These are phyloP conservation scores for Jacaranda copaia DNA, from an alignment of 257 asterid genomes.

Conservation along the genomic window DNA sequence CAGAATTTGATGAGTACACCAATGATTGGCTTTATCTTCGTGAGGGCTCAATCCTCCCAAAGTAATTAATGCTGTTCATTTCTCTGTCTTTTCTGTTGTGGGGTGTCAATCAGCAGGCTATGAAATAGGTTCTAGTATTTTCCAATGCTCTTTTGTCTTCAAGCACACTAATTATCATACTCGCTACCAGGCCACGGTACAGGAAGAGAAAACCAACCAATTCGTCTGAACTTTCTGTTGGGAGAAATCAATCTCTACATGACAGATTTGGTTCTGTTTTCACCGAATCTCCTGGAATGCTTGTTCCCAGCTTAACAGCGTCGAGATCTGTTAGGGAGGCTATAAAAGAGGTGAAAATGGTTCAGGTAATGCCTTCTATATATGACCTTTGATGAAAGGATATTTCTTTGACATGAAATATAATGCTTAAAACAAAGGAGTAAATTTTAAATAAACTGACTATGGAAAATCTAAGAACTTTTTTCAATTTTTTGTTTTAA, in stretches of 20 bases:
- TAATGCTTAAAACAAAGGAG: constrained; percentile 6
- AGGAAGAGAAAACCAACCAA: constrained; percentile 57
- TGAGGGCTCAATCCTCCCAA: constrained; percentile 91
- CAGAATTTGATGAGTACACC: constrained; percentile 94
- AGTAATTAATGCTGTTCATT: constrained; percentile 48
- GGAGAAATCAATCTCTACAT: constrained; percentile 50
- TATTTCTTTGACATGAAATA: not conserved
- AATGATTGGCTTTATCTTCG: constrained; percentile 97
- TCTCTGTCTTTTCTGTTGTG: not conserved
- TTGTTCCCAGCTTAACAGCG: constrained; percentile 72
- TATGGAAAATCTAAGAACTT: not conserved
- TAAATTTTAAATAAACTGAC: constrained; percentile 8
- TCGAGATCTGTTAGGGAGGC: constrained; percentile 91
- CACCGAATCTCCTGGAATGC: constrained; percentile 64
- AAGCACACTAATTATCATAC: constrained; percentile 36
- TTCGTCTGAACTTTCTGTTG: constrained; percentile 61
- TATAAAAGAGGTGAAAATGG: constrained; percentile 92
- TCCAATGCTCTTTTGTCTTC: not conserved
- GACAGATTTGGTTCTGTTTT: constrained; percentile 50
- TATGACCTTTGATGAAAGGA: not conserved
- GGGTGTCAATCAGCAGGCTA: not conserved
- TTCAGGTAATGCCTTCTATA: constrained; percentile 63
- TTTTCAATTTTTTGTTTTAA: too few relatives aligned
- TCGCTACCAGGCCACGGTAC: constrained; percentile 75
- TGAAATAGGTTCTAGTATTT: not conserved